Evolutionary conservation across 73 alveolate genomes (phyloP).

Genomic region (Tetrahymena elliotti): DNA sequence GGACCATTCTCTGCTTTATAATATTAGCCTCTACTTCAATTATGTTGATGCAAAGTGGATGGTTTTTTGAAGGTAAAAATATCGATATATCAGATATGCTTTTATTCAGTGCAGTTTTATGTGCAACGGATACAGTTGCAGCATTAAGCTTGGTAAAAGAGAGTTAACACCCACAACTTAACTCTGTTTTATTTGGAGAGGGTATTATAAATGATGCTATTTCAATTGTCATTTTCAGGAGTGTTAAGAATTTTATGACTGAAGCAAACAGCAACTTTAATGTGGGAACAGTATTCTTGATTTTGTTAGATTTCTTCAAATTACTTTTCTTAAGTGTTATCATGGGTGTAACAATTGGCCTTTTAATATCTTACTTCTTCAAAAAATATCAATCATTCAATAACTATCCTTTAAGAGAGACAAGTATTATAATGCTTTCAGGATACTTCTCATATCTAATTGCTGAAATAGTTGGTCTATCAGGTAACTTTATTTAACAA

Average conservation of each 20-base stretch:
- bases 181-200: conserved; percentile 93
- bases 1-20: conserved; percentile 79
- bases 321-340: conserved; percentile 36
- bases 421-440: conserved; percentile 68
- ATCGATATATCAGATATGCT: conserved; percentile 43
- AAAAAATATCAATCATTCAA: conserved; percentile 43
- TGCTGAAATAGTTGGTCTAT: conserved; percentile 76
- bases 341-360: conserved; percentile 58
- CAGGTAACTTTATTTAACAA: conserved; percentile 3
- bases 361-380: conserved; percentile 49
- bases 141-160: conserved; percentile 89
- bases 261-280: conserved; percentile 32
- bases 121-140: conserved; percentile 97
- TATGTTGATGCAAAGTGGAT: conserved; percentile 52
- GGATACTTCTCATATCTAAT: conserved; percentile 82
- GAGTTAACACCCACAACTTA: conserved; percentile 72
- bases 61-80: conserved; percentile 38
- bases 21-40: conserved; percentile 56
- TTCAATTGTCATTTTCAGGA: conserved; percentile 80
- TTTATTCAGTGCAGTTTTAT: conserved; percentile 79
- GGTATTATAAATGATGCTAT: conserved; percentile 98
- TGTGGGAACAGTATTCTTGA: background rate
- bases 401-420: conserved; percentile 78
- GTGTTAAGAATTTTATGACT: conserved; percentile 45
- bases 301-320: conserved; percentile 43